Percentiles rank a stretch among this genome's conserved stretches.
Conservation (phyloP, 2,329 filamentous ascomycete genomes). For the Beauveria caledonica region DNA sequence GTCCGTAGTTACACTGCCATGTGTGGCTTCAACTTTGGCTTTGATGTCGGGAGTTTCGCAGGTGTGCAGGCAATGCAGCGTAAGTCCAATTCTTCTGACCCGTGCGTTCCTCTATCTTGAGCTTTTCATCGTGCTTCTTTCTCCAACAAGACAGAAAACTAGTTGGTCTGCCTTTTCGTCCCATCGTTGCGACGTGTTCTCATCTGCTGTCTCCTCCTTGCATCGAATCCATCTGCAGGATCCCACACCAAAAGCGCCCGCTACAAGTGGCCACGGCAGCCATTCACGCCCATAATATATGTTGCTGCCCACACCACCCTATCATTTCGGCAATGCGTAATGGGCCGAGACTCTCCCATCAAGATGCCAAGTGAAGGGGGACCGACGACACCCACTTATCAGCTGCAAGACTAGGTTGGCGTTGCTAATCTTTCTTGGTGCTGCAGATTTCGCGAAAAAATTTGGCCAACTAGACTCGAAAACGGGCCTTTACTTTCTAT, state of each 20-base stretch:
- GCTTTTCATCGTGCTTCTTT: too few species aligned
- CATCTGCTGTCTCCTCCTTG: background rate
- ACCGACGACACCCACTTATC: background rate
- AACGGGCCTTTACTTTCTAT: slow-evolving; percentile 14
- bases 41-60: slow-evolving; percentile 20
- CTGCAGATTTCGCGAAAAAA: slow-evolving; percentile 15
- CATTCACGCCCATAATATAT: background rate
- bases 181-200: background rate
- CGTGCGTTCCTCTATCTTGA: too few species aligned
- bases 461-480: slow-evolving; percentile 17
- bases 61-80: slow-evolving; percentile 20
- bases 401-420: background rate
- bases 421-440: background rate
- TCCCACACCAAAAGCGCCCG: background rate
- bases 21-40: slow-evolving; percentile 21
- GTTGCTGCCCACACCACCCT: slow-evolving; percentile 1
- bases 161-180: background rate
- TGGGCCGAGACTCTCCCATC: background rate
- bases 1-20: slow-evolving; percentile 16
- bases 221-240: background rate
- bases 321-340: background rate
- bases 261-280: background rate
- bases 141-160: too few species aligned
- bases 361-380: background rate
- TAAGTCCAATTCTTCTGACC: background rate